These are phyloP conservation scores for Abelmoschus esculentus DNA, from an alignment of 345 rosid genomes.

Conservation along the genomic window DNA sequence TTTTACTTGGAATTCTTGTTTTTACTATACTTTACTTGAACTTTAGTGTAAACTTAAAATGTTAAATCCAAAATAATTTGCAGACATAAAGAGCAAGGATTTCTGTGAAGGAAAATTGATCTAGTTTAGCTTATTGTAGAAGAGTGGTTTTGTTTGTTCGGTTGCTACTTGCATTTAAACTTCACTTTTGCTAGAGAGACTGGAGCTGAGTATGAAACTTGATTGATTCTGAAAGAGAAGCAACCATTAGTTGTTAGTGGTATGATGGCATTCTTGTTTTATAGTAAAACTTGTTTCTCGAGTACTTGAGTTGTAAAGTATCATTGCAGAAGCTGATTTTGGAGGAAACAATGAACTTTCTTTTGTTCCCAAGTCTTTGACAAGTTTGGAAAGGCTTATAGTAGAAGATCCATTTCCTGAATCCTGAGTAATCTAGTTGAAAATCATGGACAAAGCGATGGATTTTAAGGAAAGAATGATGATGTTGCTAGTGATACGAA, in stretches of 20 bases:
- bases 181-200: not conserved
- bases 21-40: not conserved
- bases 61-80: not conserved
- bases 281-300: not conserved
- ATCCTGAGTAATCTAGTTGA: slow-evolving; percentile 27
- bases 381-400: slow-evolving; percentile 59
- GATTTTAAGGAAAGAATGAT: slow-evolving; percentile 26
- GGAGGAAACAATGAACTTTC: slow-evolving; percentile 64
- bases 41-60: not conserved
- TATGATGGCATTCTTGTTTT: not conserved
- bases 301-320: not conserved
- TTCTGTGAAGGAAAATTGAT: not conserved
- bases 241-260: not conserved
- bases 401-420: slow-evolving; percentile 59
- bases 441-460: slow-evolving; percentile 32
- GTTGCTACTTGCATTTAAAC: not conserved
- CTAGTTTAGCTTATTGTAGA: not conserved
- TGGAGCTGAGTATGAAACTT: not conserved
- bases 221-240: not conserved
- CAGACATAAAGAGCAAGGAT: not conserved
- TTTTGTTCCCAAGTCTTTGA: slow-evolving; percentile 25
- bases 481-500: slow-evolving; percentile 24
- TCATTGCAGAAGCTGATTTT: slow-evolving; percentile 11
- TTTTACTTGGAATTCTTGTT: not conserved
- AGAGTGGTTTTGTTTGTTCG: not conserved